Evolutionary conservation across 495 filamentous ascomycete genomes (phyloP), one percentile per base, ranked within the genome.

Genomic region (Penicillium crystallinum): DNA sequence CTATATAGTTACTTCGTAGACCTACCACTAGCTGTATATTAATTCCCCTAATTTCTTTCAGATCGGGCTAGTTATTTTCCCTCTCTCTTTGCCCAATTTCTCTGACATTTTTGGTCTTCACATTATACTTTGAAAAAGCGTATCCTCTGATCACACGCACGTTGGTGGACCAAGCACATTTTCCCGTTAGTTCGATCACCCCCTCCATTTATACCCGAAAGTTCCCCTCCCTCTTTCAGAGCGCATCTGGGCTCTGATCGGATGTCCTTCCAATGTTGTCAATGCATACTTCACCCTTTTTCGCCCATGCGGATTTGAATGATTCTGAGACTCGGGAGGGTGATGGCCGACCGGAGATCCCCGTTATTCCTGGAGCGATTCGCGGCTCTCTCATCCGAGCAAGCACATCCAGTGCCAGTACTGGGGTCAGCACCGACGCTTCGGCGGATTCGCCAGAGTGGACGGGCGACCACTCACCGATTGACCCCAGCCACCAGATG

Each of bases 391-490:
- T 69, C 42, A 55, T 61, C 11, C 58, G 65, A 48, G 64, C 54
- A 58, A 73, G 70, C 53, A 61, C 62, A 39, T 62, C 62, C 27
- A 63, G 65, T 44, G 68, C 69, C 51, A 68, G 65, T 50, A 63
- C 59, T 50, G 65, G 68, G 34, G 57, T 58, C 36, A 72, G 68
- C 49, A 65, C 65, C 46, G 68, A 72, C 55, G 49, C 63, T 11
- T 71, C 72, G 14, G 64, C 67, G 50, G 68, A 68, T 38, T 70
- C 70, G 6, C 59, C 63, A 7, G 67, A 66, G 30, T 72, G 71
- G 71, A 62, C 61, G 38, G 64, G 54, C 41, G 66, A 65, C 59
- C 60, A 17, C 50, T 54, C 4, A 55, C 54, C 27, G 62, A 70
- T n/a, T 35, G 45, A 27, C 66, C 67, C 30, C 40, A 43, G 6